Conservation (phyloP, 345 rosid species). For the Gynandropsis gynandra region DNA sequence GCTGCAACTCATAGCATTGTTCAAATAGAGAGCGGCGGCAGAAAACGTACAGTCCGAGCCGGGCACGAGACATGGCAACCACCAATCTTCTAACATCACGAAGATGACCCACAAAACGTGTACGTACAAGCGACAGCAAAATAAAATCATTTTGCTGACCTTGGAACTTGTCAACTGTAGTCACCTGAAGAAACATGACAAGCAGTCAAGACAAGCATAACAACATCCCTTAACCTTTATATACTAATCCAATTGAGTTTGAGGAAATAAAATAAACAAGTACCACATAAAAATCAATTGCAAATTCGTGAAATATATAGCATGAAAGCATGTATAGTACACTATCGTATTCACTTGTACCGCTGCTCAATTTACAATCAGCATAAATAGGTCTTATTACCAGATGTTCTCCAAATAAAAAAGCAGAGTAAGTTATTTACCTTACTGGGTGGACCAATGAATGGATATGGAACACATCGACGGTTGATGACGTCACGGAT, state of each 20-base stretch:
- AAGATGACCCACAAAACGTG: constrained; percentile 95
- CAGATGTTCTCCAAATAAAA: not conserved
- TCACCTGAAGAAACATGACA: constrained; percentile 42
- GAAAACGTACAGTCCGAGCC: constrained; percentile 83
- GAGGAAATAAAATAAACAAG: not conserved
- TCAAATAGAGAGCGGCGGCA: constrained; percentile 88
- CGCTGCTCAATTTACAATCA: not conserved
- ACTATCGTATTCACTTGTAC: not conserved
- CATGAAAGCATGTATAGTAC: not conserved
- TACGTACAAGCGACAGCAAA: constrained; percentile 88
- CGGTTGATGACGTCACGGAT: constrained; percentile 96
- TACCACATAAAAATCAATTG: not conserved
- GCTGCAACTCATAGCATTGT: constrained; percentile 95
- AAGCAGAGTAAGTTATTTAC: constrained; percentile 31
- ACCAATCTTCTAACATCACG: constrained; percentile 95
- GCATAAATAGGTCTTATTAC: not conserved
- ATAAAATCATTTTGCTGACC: constrained; percentile 97
- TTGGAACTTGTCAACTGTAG: constrained; percentile 98
- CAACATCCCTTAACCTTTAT: not conserved
- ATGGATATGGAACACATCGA: constrained; percentile 72
- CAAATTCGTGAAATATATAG: not conserved
- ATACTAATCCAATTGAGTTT: not conserved
- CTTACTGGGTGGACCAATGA: constrained; percentile 97
- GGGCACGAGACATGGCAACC: constrained; percentile 99
- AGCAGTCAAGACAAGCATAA: constrained; percentile 6